A percentile compares a stretch with the other conserved stretches of the same genome.
These are phyloP conservation scores for Solanum hybrid DNA, from an alignment of 305 asterid genomes.

Conservation along the genomic window DNA sequence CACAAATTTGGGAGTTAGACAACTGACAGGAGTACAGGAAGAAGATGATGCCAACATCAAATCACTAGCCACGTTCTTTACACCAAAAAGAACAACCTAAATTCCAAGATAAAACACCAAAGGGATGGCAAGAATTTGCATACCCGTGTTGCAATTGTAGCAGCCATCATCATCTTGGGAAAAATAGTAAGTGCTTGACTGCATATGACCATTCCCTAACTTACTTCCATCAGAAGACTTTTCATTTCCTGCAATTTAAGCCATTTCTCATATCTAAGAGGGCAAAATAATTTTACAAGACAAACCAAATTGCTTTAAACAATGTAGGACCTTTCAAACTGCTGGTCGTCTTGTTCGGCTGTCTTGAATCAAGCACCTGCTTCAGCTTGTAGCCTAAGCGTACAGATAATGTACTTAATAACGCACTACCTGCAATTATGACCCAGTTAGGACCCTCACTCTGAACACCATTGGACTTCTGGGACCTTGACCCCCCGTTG, in stretches of 20 bases:
- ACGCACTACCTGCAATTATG: conserved; percentile 77
- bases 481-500: conserved; percentile 30
- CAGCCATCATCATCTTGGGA: conserved; percentile 47
- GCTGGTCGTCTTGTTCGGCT: conserved; percentile 30
- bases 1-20: background rate
- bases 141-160: conserved; percentile 48
- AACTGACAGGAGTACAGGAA: background rate
- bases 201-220: conserved; percentile 45
- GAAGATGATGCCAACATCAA: background rate
- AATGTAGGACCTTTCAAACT: conserved; percentile 39
- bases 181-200: conserved; percentile 48
- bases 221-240: conserved; percentile 39
- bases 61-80: background rate
- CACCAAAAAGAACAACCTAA: background rate
- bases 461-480: conserved; percentile 40
- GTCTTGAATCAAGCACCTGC: conserved; percentile 64
- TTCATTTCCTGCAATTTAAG: conserved; percentile 45
- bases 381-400: conserved; percentile 83
- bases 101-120: background rate
- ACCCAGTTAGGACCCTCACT: conserved; percentile 81
- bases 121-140: background rate
- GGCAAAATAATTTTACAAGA: background rate
- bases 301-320: background rate
- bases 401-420: conserved; percentile 68
- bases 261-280: conserved; percentile 19